Conservation (phyloP, 2,329 filamentous ascomycete species). For the Scolecobasidium constrictum region DNA sequence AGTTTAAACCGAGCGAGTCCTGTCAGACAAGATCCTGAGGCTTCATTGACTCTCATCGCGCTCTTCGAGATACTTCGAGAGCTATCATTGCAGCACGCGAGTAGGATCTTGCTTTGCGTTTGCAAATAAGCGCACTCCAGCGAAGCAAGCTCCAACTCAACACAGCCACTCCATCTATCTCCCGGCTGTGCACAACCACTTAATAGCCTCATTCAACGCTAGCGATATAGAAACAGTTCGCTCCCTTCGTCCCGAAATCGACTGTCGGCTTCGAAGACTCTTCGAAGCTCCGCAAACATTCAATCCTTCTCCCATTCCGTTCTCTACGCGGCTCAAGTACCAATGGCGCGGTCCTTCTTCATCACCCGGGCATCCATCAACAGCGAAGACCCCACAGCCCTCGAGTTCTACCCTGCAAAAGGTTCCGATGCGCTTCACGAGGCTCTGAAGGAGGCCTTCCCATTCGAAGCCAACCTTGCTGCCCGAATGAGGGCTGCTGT, state of each 20-base stretch:
- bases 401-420: conserved; percentile 8
- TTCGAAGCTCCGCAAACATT: too few relatives aligned
- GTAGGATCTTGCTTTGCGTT: too few relatives aligned
- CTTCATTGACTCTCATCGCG: not conserved
- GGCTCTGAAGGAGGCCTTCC: conserved; percentile 22
- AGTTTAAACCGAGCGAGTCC: not conserved
- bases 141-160: too few relatives aligned
- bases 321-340: too few relatives aligned
- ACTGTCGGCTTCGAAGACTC: too few relatives aligned
- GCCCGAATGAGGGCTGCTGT: conserved; percentile 28
- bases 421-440: conserved; percentile 27
- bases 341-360: not conserved
- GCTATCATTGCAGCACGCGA: too few relatives aligned
- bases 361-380: not conserved
- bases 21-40: not conserved
- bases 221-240: too few relatives aligned
- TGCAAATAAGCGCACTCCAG: too few relatives aligned
- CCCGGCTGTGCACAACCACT: not conserved
- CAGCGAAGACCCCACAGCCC: not conserved
- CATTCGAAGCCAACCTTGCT: conserved; percentile 23
- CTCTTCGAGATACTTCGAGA: not conserved
- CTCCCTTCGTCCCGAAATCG: too few relatives aligned
- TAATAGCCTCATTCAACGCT: too few relatives aligned
- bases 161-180: not conserved
- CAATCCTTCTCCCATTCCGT: too few relatives aligned